Base-by-base conservation (phyloP, 2,329 filamentous ascomycete species). In the Colletotrichum graminicola region DNA sequence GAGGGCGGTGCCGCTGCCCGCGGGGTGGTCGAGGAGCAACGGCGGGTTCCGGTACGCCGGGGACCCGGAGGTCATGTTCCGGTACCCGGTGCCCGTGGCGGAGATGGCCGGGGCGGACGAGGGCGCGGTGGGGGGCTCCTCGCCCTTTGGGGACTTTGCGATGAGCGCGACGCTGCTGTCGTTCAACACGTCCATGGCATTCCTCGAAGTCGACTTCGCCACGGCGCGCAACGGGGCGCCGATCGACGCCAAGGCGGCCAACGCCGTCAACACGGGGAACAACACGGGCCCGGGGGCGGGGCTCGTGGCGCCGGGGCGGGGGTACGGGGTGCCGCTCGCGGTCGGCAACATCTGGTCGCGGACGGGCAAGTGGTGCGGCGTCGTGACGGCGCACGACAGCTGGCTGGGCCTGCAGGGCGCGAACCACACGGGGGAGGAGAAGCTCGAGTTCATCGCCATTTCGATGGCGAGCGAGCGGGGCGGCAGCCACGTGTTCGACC, bases 401-500 rank as follows among this genome's bases (percentile, higher is more conserved):
- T 85, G 83, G 83, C 75, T 85, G 47, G 83, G 83, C 11, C 75
- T 85, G 6, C 83, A 85, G 74, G 80, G 82, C n/a, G 83, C 82
- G 71, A 85, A 85, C 75, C 82, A 85, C 66, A 82, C 82, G 8
- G 82, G 82, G 52, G 82, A 83, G 56, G 83, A 74, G 62, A 63
- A 43, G 51, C 79, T 85, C 34, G 83, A 85, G 74, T 83, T 85
- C 62, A 78, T 85, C 18, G 82, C 83, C 66, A 79, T 85, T 10
- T 83, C 81, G 43, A 79, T 77, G 12, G 81, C 79, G 3, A 80
- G 78, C 73, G 83, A 85, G 77, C 78, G 82, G n/a, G 69, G 72
- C 61, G 73, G 71, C 8, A 73, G 73, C 59, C 73, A 74, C 29
- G 74, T 75, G 7, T 73, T 68, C 47, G 80, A 80, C 18, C 72